Evolutionary conservation across 2,329 filamentous ascomycete genomes (phyloP).

Genomic region (Fusarium pseudocircinatum): DNA sequence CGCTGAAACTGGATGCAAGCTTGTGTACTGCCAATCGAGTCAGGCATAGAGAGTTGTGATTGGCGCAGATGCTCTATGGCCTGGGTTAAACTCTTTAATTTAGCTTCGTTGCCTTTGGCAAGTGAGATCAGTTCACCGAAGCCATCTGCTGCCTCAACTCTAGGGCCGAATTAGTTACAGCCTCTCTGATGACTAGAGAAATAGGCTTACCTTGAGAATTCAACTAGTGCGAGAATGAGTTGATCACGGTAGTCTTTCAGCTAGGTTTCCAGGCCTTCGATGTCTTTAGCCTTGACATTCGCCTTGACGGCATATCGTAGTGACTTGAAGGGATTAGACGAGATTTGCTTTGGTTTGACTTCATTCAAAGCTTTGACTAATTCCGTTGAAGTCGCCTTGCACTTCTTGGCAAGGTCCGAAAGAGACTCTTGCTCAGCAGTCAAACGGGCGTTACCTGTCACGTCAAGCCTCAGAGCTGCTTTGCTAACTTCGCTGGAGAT

Average conservation of each 20-base stretch:
- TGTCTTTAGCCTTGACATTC: accelerated
- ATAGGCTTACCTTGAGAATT: neutral
- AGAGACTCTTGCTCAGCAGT: neutral
- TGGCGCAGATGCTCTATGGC: neutral
- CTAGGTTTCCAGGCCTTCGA: neutral
- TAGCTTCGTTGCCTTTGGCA: neutral
- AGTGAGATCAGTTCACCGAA: neutral
- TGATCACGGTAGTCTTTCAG: neutral
- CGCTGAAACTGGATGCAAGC: accelerated
- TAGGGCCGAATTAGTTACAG: accelerated
- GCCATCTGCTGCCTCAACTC: neutral
- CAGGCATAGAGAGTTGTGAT: accelerated
- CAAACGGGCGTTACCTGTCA: accelerated
- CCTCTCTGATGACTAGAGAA: accelerated
- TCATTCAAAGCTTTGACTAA: accelerated
- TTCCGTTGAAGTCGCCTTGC: neutral
- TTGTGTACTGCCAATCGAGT: accelerated
- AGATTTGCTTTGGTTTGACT: accelerated
- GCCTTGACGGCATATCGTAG: neutral
- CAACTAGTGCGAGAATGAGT: neutral
- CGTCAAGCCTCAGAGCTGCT: neutral
- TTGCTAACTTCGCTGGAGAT: accelerated
- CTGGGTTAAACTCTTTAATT: neutral
- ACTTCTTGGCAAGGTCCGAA: neutral
- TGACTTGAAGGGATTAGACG: neutral